Evolutionary conservation across 2,329 filamentous ascomycete species (phyloP), one percentile per base, ranked within the genome.

Genomic region (Akanthomyces lecanii): DNA sequence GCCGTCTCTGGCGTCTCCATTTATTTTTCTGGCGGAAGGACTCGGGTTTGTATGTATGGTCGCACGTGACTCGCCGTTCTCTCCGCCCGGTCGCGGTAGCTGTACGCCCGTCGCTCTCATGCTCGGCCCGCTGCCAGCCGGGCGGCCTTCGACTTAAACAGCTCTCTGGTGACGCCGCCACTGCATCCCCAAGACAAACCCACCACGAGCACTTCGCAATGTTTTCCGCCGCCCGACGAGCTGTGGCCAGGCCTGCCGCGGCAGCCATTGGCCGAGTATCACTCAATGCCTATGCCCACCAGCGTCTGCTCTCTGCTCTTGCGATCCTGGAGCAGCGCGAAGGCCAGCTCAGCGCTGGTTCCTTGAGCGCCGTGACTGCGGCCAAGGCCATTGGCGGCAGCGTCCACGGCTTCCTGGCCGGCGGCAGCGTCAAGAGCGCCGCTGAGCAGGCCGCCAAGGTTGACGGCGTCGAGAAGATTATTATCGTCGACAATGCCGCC

Each of bases 321-420:
- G 94, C 94, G 52, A 81, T 99, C 61, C 85, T 99, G 66, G 95
- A 99, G 79, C 95, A 98, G 78, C 87, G 89, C 71, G 90, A 96
- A 71, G 95, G 95, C 66, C 89, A 92, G 78, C 85, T 99, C 67
- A 92, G 91, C 73, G 78, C 84, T 65, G 89, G 90, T 25, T 97
- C 93, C 5, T 81, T 97, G 63, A 91, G 91, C 71, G 89, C 92
- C 51, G 85, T 98, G 64, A 90, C 91, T 10, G 95, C 95, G 10
- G 94, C 92, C 23, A 85, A 89, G 76, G 93, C 93, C 75, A 78
- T 98, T 8, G 94, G 94, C 62, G 94, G 93, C 4, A 80, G 89
- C 6, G 82, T 99, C 58, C 93, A 94, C 66, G 95, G 84, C 18
- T 95, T 99, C 70, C 79, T 98, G 59, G 95, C 95, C 38, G 95